Base-by-base conservation (phyloP, 805 yeast genomes). In the Ogataea pignaliae region DNA sequence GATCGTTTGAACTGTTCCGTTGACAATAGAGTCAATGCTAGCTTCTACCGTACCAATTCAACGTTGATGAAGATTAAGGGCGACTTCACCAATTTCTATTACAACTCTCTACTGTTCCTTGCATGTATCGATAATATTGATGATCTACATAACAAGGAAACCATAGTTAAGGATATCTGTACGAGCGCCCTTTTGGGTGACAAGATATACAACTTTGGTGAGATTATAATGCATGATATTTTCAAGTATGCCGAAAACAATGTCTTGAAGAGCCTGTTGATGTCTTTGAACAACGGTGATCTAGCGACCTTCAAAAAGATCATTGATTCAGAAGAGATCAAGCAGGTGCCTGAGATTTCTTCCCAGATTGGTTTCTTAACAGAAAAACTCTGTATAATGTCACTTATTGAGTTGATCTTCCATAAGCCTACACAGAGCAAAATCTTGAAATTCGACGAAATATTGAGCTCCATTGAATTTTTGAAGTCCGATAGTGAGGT, bases 181-280 rank as follows among this genome's bases (percentile, higher is more conserved):
- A 73, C 88, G 37, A 82, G 96, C 29, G 98, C 97, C 0, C 70
- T 93, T 47, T 73, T 91, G 55, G 98, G 97, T 39, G 96, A 89
- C 60, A 82, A 79, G 57, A 87, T 91, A 55, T 93, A 88, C 72
- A 93, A 91, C 69, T 93, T 93, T 65, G 98, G 98, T 41, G 99
- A 93, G 68, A 76, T 93, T 50, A 75, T 93, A 48, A 80, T 89
- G 63, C 98, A 91, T 65, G 96, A 93, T 36, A 81, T 91, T 38
- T 76, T 89, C 64, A 64, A 77, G 34, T 59, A 52, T 34, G 38
- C 59, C 33, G 38, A 55, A 13, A 78, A 78, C 62, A 64, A 68
- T 32, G 88, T 96, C 96, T 69, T 93, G 48, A 77, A 80, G 50
- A 76, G 83, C 39, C 67, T 90, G 50, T 72, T 93, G 41, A 70